Base-by-base conservation (phyloP, 2,329 filamentous ascomycete genomes). In the Arthroderma sp. region DNA sequence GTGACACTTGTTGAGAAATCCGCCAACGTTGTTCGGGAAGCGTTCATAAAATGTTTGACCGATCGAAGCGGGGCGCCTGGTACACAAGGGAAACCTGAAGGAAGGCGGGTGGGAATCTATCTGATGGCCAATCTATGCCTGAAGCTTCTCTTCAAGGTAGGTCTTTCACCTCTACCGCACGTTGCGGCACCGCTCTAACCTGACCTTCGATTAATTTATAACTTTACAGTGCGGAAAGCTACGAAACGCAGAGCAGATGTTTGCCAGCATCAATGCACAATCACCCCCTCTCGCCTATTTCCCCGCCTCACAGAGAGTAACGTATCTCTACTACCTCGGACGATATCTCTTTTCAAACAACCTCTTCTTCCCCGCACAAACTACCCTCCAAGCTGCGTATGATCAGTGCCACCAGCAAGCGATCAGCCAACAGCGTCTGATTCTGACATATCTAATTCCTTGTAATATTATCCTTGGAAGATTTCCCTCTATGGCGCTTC, bases 301-400 rank as follows among this genome's bases (percentile, higher is more conserved):
- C 57, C 86, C 88, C 2, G 86, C 85, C 22, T 76, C 83, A 4
- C 85, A 96, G 59, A 78, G 87, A 40, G 86, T 94, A 42, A 94
- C 87, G 3, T 96, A 88, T 55, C 79, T 96, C 9, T 95, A 94
- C 67, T 94, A 94, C 59, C 80, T 96, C 4, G 89, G 89, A 11
- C 82, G 87, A 47, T 95, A 89, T 65, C 79, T 88, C 57, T 86
- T 94, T 60, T 79, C 84, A 51, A 88, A 86, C 61, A 83, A 80
- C 53, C 82, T 94, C 58, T 94, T 86, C 62, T 78, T 77, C 50
- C 80, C 83, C 28, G 86, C 88, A 0, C 77, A 82, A 43, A 69
- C 78, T 40, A 86, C 82, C 32, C 69, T 95, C 5, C 77, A 93
- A 56, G 73, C 80, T 28, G 86, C 89, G 2, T 95, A 94, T 62